phyloP scores from a whole-genome alignment of 495 filamentous ascomycete species.

The Cercophora samala region DNA sequence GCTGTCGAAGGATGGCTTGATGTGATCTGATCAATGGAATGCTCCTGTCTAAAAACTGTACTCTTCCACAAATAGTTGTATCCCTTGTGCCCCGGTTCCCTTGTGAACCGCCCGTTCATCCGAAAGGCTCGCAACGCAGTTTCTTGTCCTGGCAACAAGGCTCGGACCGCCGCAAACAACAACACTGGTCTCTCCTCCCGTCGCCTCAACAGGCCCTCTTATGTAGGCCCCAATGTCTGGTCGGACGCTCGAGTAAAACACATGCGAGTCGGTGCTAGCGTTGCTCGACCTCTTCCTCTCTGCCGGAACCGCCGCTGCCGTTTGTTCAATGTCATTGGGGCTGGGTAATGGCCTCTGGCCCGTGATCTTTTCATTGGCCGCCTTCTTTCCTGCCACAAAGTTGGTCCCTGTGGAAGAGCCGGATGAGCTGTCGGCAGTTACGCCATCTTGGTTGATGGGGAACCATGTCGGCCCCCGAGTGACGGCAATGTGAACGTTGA shows the following conservation, averaged over 20 bases:
- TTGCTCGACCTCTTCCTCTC: constrained; percentile 30
- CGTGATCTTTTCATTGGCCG: constrained; percentile 27
- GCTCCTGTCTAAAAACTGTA: constrained; percentile 46
- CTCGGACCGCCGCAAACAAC: constrained; percentile 75
- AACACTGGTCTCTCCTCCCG: constrained; percentile 77
- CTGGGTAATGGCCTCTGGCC: background rate
- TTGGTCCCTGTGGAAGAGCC: constrained; percentile 24
- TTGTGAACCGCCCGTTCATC: constrained; percentile 90
- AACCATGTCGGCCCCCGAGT: constrained; percentile 43
- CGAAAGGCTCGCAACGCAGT: constrained; percentile 64
- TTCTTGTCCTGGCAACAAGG: constrained; percentile 61
- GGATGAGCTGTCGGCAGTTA: constrained; percentile 6
- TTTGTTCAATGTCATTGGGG: constrained; percentile 27
- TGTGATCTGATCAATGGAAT: no score
- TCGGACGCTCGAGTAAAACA: constrained; percentile 38
- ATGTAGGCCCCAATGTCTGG: constrained; percentile 48
- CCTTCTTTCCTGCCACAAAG: constrained; percentile 2
- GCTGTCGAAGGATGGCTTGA: no score
- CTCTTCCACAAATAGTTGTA: constrained; percentile 51
- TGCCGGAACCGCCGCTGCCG: constrained; percentile 20
- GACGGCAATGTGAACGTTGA: constrained; percentile 51
- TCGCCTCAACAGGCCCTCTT: constrained; percentile 59
- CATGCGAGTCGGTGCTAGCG: constrained; percentile 38
- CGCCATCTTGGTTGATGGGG: background rate
- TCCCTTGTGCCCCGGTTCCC: constrained; percentile 81